phyloP scores from a whole-genome alignment of 306 rosid species.

The Lathyrus tuberosus region DNA sequence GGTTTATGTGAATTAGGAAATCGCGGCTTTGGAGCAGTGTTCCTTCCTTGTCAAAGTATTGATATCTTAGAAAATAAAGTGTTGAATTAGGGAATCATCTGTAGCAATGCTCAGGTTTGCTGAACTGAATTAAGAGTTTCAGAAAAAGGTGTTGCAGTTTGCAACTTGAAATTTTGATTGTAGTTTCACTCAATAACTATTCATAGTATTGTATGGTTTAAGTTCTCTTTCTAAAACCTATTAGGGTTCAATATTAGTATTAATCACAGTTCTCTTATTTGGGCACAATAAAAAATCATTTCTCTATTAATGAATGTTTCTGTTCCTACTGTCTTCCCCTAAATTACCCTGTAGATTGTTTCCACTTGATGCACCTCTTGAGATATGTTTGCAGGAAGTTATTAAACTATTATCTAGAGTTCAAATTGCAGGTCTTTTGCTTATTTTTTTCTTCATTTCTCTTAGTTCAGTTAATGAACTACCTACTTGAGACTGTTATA shows the following conservation, averaged over 20 bases:
- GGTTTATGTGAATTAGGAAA: conserved; percentile 15
- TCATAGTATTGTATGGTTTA: background rate
- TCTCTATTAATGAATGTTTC: no score
- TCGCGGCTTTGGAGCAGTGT: background rate
- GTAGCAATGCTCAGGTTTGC: conserved; percentile 11
- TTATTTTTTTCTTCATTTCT: no score
- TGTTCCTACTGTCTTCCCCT: no score
- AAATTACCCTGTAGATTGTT: no score
- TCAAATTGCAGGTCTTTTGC: no score
- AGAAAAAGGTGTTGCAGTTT: background rate
- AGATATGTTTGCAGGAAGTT: background rate
- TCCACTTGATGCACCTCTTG: no score
- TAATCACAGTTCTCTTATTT: no score
- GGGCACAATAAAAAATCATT: no score
- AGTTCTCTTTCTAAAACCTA: background rate
- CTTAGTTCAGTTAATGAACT: no score
- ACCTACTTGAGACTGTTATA: no score
- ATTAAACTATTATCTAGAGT: no score
- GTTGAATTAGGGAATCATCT: background rate
- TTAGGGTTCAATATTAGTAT: background rate
- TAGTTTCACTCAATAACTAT: background rate
- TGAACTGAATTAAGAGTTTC: background rate
- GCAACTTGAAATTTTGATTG: background rate
- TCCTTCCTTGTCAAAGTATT: background rate
- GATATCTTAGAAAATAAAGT: background rate